These are phyloP conservation scores for Fistulifera solaris DNA, from an alignment of 108 stramenopile genomes.

Conservation along the genomic window DNA sequence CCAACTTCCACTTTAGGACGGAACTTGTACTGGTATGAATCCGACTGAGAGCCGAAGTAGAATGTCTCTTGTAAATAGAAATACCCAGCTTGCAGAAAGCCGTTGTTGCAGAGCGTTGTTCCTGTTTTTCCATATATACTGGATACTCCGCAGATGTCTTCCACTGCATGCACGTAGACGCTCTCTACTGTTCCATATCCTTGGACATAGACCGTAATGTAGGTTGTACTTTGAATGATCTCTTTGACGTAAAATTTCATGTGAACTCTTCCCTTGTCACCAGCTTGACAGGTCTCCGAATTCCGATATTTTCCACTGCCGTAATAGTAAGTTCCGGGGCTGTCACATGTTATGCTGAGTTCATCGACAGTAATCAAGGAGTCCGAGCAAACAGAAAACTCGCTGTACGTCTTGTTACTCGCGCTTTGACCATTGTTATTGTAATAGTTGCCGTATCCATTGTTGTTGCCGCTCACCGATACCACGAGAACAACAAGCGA, in stretches of 20 bases:
- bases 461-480: not conserved
- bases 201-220: slow-evolving; percentile 17
- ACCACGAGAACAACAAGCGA: too few relatives aligned
- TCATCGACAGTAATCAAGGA: slow-evolving; percentile 33
- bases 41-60: slow-evolving; percentile 15
- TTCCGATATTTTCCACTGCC: slow-evolving; percentile 47
- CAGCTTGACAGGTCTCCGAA: slow-evolving; percentile 24
- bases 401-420: slow-evolving; percentile 3
- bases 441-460: not conserved
- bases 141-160: slow-evolving; percentile 23
- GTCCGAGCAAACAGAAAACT: slow-evolving; percentile 25
- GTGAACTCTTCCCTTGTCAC: slow-evolving; percentile 31
- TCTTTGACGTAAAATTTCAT: slow-evolving; percentile 32
- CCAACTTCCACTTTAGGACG: slow-evolving; percentile 24
- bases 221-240: slow-evolving; percentile 9
- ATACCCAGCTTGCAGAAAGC: slow-evolving; percentile 13
- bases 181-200: slow-evolving; percentile 13
- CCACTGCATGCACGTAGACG: slow-evolving; percentile 13
- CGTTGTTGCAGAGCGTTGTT: not conserved
- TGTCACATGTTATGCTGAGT: slow-evolving; percentile 30
- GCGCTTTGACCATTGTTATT: not conserved
- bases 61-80: slow-evolving; percentile 27
- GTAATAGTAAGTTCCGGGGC: slow-evolving; percentile 49
- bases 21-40: slow-evolving; percentile 17
- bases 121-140: slow-evolving; percentile 18